Base-by-base conservation (phyloP, 352 stramenopile species). In the Phytophthora fragariaefolia region DNA sequence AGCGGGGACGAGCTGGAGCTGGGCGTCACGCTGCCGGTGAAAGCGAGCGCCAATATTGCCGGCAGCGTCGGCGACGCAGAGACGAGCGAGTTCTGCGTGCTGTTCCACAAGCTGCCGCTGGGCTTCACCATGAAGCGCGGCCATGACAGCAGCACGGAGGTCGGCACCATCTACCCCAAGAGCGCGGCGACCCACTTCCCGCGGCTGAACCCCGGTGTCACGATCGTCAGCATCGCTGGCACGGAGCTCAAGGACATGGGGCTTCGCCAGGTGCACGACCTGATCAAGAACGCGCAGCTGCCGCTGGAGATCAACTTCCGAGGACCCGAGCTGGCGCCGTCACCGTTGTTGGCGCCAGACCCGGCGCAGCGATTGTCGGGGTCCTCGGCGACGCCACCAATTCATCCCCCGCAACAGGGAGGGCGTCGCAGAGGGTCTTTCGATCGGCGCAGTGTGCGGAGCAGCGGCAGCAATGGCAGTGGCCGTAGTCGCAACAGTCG, bases 51-150 rank as follows among this genome's bases (percentile, higher is more conserved):
- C 1, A 49, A 56, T 10, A 38, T 18, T 34, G 53, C 56, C 8
- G 36, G 72, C 52, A 65, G 63, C 27, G 57, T 74, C 36, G 73
- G 77, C 64, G 71, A 73, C 17, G 60, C 51, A 34, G 61, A 65
- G 24, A 71, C 23, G 42, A 89, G 61, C 54, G 85, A 91, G 56
- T 95, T 96, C 56, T 73, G 74, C 22, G 74, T 96, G 52, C 58
- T 93, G 34, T 96, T 96, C 62, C 87, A 96, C 71, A 88, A 85
- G 28, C 80, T 95, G 13, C 89, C 89, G 40, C 76, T 96, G 18
- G 89, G 89, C 7, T 95, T 96, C 57, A 95, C 87, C 5, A 83
- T 96, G 73, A 92, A 92, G 63, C 82, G 91, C 45, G 82, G 86
- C 15, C 78, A 83, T 63, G 83, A 92, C 64, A 61, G 62, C 17